phyloP scores from a whole-genome alignment of 2,329 filamentous ascomycete species.

The Neocucurbitaria cava region DNA sequence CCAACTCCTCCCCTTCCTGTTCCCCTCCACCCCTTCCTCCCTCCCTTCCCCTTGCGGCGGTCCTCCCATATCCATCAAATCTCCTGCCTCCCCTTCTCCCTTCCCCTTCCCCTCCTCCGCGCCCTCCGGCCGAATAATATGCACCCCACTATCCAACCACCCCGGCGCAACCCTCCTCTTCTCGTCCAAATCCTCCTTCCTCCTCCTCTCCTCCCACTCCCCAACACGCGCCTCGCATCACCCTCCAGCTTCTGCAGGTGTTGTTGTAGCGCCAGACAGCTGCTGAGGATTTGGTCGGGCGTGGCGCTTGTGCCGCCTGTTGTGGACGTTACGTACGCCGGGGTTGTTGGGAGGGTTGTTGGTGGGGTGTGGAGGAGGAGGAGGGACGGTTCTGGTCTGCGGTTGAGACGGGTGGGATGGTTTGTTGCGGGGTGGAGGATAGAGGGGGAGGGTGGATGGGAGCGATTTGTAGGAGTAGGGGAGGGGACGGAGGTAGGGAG shows the following conservation, averaged over 20 bases:
- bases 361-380: slow-evolving; percentile 8
- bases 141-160: slow-evolving; percentile 75
- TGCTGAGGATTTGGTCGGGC: slow-evolving; percentile 81
- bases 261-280: slow-evolving; percentile 78
- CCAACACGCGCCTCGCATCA: slow-evolving; percentile 71
- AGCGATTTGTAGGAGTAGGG: slow-evolving; percentile 95
- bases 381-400: background rate
- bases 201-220: slow-evolving; percentile 72
- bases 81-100: slow-evolving; percentile 32
- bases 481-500: slow-evolving; percentile 89
- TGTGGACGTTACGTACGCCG: slow-evolving; percentile 74
- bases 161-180: slow-evolving; percentile 81
- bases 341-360: slow-evolving; percentile 71
- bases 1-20: slow-evolving; percentile 66
- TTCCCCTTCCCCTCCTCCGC: slow-evolving; percentile 53
- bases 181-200: slow-evolving; percentile 74
- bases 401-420: slow-evolving; percentile 36
- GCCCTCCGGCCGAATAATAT: slow-evolving; percentile 70
- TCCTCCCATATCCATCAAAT: slow-evolving; percentile 22
- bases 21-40: no score
- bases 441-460: slow-evolving; percentile 83
- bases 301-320: slow-evolving; percentile 80
- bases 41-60: slow-evolving; percentile 33
- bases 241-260: slow-evolving; percentile 74
- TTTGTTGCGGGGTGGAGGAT: slow-evolving; percentile 56